A percentile compares a stretch with the other conserved stretches of the same genome.
These are phyloP conservation scores for Colletotrichum siamense DNA, from an alignment of 2,329 filamentous ascomycete genomes.

Conservation along the genomic window DNA sequence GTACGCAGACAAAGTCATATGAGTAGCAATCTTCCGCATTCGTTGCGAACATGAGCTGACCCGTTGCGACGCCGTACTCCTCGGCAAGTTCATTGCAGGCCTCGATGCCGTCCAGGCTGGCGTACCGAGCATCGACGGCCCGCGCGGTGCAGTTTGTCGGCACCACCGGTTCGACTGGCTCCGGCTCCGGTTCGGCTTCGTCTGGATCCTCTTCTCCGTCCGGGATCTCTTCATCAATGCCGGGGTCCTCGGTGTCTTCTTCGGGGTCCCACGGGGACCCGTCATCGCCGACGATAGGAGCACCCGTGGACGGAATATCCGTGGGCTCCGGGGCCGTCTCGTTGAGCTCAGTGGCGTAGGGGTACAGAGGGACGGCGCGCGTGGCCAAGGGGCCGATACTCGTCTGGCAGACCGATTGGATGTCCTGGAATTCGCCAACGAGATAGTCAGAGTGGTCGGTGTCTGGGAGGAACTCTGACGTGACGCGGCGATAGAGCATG, in stretches of 20 bases:
- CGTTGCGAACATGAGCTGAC: neutral
- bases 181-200: neutral
- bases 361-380: neutral
- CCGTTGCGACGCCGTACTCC: neutral
- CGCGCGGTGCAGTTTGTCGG: neutral
- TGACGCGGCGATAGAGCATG: neutral
- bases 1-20: neutral
- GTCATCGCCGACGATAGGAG: neutral
- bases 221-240: neutral
- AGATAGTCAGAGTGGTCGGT: slow-evolving; percentile 3
- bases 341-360: neutral
- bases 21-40: neutral
- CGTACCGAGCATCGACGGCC: neutral
- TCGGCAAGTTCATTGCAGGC: neutral
- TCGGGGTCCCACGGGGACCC: neutral
- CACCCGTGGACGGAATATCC: neutral
- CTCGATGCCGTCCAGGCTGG: neutral
- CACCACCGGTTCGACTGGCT: neutral
- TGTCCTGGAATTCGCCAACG: neutral
- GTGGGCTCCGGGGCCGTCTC: neutral
- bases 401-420: slow-evolving; percentile 7
- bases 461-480: neutral
- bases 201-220: neutral
- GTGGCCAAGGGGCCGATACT: neutral
- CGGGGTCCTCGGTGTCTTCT: neutral